Evolutionary conservation across 2,329 filamentous ascomycete genomes (phyloP), one percentile per base, ranked within the genome.

Genomic region (Talaromyces sp.): DNA sequence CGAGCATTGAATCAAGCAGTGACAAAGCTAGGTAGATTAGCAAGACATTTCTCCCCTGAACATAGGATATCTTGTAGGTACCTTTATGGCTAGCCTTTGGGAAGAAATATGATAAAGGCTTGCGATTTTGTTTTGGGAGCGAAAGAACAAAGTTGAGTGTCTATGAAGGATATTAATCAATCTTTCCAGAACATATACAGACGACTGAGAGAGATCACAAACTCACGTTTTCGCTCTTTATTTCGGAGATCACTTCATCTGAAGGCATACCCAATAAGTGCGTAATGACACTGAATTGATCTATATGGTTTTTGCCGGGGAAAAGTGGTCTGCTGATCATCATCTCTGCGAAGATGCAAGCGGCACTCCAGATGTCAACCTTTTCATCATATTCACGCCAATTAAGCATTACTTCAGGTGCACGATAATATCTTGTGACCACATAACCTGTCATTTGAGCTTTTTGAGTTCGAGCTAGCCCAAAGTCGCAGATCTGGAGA

Each of bases 351-450:
- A 99, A 97, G 71, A 99, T 97, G 77, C 94, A 99, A 52, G 93
- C 94, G 8, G 92, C 93, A 72, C 93, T 97, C 94, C 94, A 99
- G 69, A 99, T 96, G 73, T 99, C 94, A 53, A 99, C 94, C 77
- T 97, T 94, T 43, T 97, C 87, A 65, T 97, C 93, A 77, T 99
- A 99, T 79, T 97, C 97, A 80, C 97, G 93, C 94, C 94, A 99
- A 60, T 94, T 97, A 71, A 99, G 90, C 94, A 99, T 99, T 71
- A 99, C 97, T 76, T 99, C 94, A 9, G 94, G 94, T 3, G 94
- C 94, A 68, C 94, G 87, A 82, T 99, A 99, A 82, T 97, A 99
- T 81, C 94, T 84, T 53, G 94, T 99, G 32, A 94, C 97, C 53
- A 99, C 94, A 70, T 99, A 99, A 66, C 94, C 94, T 30, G 94